Evolutionary conservation across 768 basidiomycete species (phyloP).

Genomic region (Leucosporidium creatinivorum): DNA sequence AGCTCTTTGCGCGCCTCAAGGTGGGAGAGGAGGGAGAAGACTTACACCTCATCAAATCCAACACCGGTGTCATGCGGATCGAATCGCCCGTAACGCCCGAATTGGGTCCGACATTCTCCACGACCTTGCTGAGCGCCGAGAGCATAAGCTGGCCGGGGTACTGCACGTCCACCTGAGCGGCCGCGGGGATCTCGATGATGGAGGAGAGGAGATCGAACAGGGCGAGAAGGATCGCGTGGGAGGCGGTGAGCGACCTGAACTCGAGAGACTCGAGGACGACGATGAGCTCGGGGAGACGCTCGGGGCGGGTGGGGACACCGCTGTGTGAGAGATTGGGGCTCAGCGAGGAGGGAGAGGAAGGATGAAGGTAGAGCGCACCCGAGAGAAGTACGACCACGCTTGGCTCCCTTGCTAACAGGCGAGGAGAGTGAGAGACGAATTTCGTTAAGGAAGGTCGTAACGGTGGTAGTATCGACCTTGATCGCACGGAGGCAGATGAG

Average conservation of each 20-base stretch:
- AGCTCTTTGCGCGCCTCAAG: constrained; percentile 31
- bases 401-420: constrained; percentile 25
- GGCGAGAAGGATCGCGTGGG: constrained; percentile 23
- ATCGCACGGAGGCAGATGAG: constrained; percentile 20
- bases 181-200: constrained; percentile 29
- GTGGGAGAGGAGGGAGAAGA: not conserved
- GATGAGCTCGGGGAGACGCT: constrained; percentile 30
- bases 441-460: constrained; percentile 23
- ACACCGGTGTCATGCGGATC: constrained; percentile 29
- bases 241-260: constrained; percentile 11
- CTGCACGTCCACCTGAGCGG: constrained; percentile 25
- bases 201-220: constrained; percentile 30
- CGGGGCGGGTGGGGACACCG: constrained; percentile 15
- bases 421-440: constrained; percentile 9
- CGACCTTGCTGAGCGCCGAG: constrained; percentile 19
- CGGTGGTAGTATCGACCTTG: constrained; percentile 20
- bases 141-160: constrained; percentile 34
- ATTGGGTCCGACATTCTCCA: constrained; percentile 17
- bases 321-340: not conserved
- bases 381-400: constrained; percentile 26
- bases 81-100: constrained; percentile 20
- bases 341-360: not conserved
- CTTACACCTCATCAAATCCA: constrained; percentile 34
- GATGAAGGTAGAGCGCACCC: not conserved
- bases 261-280: constrained; percentile 30